phyloP scores from a whole-genome alignment of 768 basidiomycete species.

The Russula foetens region DNA sequence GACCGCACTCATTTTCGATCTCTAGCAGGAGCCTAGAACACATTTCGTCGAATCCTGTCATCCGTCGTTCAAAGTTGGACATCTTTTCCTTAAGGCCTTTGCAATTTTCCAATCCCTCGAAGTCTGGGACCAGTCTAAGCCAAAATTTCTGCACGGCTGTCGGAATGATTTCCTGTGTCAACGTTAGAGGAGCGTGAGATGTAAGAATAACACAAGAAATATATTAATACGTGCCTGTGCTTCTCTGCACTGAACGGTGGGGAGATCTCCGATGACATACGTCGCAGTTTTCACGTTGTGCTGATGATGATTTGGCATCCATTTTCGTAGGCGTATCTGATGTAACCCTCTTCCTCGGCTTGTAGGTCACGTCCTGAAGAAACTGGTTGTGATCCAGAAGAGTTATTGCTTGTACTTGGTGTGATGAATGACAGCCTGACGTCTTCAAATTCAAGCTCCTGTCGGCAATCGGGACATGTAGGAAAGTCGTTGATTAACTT shows the following conservation, averaged over 20 bases:
- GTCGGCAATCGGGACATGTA: constrained; percentile 9
- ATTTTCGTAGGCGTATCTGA: constrained; percentile 1
- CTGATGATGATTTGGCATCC: neutral
- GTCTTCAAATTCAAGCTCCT: neutral
- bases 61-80: neutral
- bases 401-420: neutral
- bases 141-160: constrained; percentile 11
- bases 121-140: neutral
- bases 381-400: neutral
- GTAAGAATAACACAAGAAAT: neutral
- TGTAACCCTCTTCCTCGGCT: constrained; percentile 1
- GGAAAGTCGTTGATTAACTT: neutral
- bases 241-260: constrained; percentile 5
- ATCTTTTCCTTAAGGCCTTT: neutral
- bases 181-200: neutral
- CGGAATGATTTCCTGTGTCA: constrained; percentile 12
- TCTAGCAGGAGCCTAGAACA: neutral
- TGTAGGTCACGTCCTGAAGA: neutral
- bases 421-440: constrained; percentile 3
- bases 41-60: neutral
- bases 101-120: neutral
- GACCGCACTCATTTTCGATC: neutral
- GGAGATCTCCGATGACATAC: constrained; percentile 3
- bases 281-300: constrained; percentile 3
- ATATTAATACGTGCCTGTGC: constrained; percentile 6